These are phyloP conservation scores for Cinnamomum chago DNA, from an alignment of 164 flowering plant genomes.

Conservation along the genomic window DNA sequence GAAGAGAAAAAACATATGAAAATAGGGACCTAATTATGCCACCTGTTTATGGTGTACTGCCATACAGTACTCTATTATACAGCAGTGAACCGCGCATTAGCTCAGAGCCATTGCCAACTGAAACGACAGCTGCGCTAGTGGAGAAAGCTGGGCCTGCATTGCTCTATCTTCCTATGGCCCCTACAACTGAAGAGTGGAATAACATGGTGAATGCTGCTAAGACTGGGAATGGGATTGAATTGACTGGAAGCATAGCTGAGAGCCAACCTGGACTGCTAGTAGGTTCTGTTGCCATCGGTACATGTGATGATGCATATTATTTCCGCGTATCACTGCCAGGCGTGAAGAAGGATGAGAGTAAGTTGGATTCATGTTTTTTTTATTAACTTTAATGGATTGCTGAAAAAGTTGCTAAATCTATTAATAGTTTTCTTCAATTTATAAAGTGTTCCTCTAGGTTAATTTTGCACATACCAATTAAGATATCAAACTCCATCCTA, in stretches of 20 bases:
- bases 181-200: constrained; percentile 39
- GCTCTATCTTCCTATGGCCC: constrained; percentile 48
- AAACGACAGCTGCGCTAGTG: too few species aligned
- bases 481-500: too few species aligned
- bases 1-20: too few species aligned
- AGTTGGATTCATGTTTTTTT: constrained; percentile 16
- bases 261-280: constrained; percentile 50
- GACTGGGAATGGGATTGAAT: constrained; percentile 29
- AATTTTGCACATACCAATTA: too few species aligned
- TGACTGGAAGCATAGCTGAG: constrained; percentile 59
- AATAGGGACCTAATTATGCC: too few species aligned
- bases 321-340: constrained; percentile 80
- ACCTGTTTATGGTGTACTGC: too few species aligned
- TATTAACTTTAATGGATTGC: too few species aligned
- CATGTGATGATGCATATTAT: constrained; percentile 49
- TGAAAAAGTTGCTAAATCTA: too few species aligned
- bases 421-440: too few species aligned
- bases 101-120: background rate
- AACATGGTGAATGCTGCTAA: constrained; percentile 32
- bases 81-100: too few species aligned
- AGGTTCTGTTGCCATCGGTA: constrained; percentile 65
- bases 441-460: too few species aligned
- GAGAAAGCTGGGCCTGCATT: constrained; percentile 28
- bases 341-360: constrained; percentile 61
- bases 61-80: too few species aligned